Base-by-base conservation (phyloP, 257 asterid genomes). In the Primulina tabacum region DNA sequence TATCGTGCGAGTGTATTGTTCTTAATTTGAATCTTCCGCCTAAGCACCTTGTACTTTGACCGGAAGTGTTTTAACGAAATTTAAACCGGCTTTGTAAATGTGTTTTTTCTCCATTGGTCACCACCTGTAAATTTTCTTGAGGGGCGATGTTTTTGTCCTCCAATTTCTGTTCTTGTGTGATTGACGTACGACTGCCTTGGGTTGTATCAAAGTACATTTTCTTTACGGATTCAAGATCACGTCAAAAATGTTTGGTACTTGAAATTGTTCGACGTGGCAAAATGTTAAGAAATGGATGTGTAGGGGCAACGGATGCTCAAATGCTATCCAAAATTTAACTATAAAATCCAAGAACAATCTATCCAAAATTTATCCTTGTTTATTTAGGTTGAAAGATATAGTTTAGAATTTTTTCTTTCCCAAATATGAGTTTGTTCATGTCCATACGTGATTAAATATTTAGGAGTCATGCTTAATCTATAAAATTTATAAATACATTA, bases 1-100 rank as follows among this genome's bases (percentile, higher is more conserved):
- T 70, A 70, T 24, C 58, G 1, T 50, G 59, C 43, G 77, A 78
- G 68, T 58, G 57, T 28, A 61, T 69, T 59, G 11, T 80, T 76
- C 74, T 72, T 50, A 18, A 61, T 71, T 32, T 75, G 74, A 52
- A 65, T 66, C 30, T 76, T 69, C 73, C 73, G 64, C 72, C 60
- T 68, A 30, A 68, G 77, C 30, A 57, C 64, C 66, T 60, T 86
- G 91, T 87, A 77, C 83, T 75, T 80, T 82, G 74, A 60, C 63
- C 68, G 72, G 69, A 70, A 66, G 64, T 38, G 62, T 70, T 69
- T 77, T 68, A 50, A 82, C 68, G 79, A 72, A 50, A 52, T 72
- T 70, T 57, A 52, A 70, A 62, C 17, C 53, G 57, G 30, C n/a
- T 33, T 57, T 24, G 57, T 71, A 60, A 65, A 73, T 78, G 43